Evolutionary conservation across 2,329 filamentous ascomycete genomes (phyloP).

Genomic region (Alternaria ventricosa): DNA sequence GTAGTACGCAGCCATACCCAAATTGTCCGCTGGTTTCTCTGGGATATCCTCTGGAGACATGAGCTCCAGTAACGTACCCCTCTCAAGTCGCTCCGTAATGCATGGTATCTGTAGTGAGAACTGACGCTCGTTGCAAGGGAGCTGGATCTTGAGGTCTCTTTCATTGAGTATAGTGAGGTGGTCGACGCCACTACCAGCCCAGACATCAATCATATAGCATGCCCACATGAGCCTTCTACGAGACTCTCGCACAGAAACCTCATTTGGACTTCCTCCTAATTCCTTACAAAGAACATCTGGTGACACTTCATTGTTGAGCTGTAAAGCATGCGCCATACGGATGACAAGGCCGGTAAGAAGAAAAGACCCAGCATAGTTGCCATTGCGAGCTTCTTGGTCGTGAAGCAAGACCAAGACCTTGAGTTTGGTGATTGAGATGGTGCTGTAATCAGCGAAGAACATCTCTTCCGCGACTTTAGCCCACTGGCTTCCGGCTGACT

Average conservation of each 20-base stretch:
- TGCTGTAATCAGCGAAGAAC: constrained; percentile 44
- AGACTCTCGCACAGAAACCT: constrained; percentile 38
- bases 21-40: constrained; percentile 38
- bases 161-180: constrained; percentile 43
- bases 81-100: constrained; percentile 36
- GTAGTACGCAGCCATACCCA: constrained; percentile 43
- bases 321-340: constrained; percentile 42
- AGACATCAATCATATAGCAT: constrained; percentile 45
- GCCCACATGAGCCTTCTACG: constrained; percentile 45
- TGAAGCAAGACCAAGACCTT: constrained; percentile 41
- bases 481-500: constrained; percentile 42
- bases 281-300: constrained; percentile 37
- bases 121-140: constrained; percentile 43
- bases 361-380: constrained; percentile 43
- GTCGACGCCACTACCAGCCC: constrained; percentile 44
- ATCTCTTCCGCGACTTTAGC: constrained; percentile 41
- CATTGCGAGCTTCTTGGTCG: constrained; percentile 40
- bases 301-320: constrained; percentile 40
- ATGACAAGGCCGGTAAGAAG: constrained; percentile 41
- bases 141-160: constrained; percentile 41
- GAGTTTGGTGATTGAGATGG: constrained; percentile 40
- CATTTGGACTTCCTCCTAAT: constrained; percentile 33
- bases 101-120: constrained; percentile 41
- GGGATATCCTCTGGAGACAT: constrained; percentile 32
- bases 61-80: constrained; percentile 34